Evolutionary conservation across 208 protist species (phyloP).

Genomic region (Leishmania guyanensis): DNA sequence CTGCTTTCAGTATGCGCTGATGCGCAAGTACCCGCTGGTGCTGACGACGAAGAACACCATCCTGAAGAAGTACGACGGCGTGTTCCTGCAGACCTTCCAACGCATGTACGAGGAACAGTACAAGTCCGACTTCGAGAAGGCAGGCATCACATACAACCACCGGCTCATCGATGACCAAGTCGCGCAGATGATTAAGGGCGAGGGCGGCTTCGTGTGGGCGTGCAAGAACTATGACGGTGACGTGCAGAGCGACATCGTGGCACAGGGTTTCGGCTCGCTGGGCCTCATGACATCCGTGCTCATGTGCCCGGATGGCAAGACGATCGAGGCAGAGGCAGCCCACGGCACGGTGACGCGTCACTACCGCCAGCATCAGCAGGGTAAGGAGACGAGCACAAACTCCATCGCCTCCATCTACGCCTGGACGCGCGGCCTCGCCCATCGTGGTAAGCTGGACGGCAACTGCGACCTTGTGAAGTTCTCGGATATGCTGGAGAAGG

Average conservation of each 20-base stretch:
- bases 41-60: slow-evolving; percentile 98
- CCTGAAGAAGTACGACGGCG: slow-evolving; percentile 97
- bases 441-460: slow-evolving; percentile 96
- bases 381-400: slow-evolving; percentile 97
- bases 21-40: slow-evolving; percentile 92
- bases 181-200: slow-evolving; percentile 93
- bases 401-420: slow-evolving; percentile 98
- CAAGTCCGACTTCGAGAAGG: slow-evolving; percentile 85
- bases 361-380: slow-evolving; percentile 96
- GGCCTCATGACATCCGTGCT: slow-evolving; percentile 98
- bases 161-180: slow-evolving; percentile 99
- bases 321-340: slow-evolving; percentile 97
- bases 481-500: slow-evolving; percentile 82
- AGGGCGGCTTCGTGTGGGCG: slow-evolving; percentile 96
- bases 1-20: slow-evolving; percentile 95
- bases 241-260: slow-evolving; percentile 98
- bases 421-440: slow-evolving; percentile 95
- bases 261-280: slow-evolving; percentile 97
- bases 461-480: slow-evolving; percentile 94
- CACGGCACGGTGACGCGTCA: slow-evolving; percentile 98
- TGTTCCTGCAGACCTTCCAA: slow-evolving; percentile 97
- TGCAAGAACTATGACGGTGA: slow-evolving; percentile 99
- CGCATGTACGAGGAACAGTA: slow-evolving; percentile 92
- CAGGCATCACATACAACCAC: slow-evolving; percentile 94
- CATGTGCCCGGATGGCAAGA: slow-evolving; percentile 96